These are phyloP conservation scores for Scytalidium lignicola DNA, from an alignment of 2,329 filamentous ascomycete genomes.

Conservation along the genomic window DNA sequence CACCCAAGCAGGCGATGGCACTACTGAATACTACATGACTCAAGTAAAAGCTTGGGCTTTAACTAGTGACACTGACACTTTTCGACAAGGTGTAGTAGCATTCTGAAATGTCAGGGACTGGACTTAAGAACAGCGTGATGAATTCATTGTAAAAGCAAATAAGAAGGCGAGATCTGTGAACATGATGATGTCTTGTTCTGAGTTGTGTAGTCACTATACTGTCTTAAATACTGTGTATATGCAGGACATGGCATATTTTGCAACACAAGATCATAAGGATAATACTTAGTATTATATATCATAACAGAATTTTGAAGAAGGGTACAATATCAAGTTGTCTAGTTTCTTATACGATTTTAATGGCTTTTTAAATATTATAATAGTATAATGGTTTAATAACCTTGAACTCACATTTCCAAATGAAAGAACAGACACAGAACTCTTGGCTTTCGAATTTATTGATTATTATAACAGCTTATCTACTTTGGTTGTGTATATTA, in stretches of 20 bases:
- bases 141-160: constrained; percentile 21
- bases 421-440: neutral
- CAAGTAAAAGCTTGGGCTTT: constrained; percentile 24
- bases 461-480: neutral
- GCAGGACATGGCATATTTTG: neutral
- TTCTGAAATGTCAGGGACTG: constrained; percentile 36
- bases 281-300: neutral
- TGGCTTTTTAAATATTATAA: neutral
- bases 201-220: too few species aligned
- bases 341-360: neutral
- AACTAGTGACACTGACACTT: constrained; percentile 24
- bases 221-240: too few species aligned
- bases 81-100: constrained; percentile 30
- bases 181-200: too few species aligned
- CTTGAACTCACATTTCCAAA: neutral
- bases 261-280: neutral
- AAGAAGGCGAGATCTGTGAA: too few species aligned
- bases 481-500: neutral
- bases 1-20: constrained; percentile 21
- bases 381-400: neutral
- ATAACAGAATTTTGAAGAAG: neutral
- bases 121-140: constrained; percentile 21
- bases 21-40: constrained; percentile 37
- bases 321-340: neutral
- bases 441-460: neutral